Percentiles rank a stretch among this genome's conserved stretches.
These are phyloP conservation scores for Scenedesmus sp. DNA, from an alignment of 163 green algal species.

Conservation along the genomic window DNA sequence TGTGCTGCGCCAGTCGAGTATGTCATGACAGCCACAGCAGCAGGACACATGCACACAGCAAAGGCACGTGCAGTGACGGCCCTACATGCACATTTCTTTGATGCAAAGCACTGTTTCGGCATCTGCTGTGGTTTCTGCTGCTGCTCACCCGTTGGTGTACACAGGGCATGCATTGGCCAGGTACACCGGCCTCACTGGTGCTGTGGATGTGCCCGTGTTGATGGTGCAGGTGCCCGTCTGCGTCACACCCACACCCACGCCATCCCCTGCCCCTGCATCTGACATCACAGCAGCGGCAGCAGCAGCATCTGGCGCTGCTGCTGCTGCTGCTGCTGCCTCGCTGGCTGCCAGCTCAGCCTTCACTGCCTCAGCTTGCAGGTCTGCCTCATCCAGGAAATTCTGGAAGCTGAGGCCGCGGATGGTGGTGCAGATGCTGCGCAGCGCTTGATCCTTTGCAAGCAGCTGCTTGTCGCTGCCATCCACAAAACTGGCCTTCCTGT, in stretches of 20 bases:
- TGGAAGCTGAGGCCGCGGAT: not conserved
- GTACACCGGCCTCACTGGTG: not conserved
- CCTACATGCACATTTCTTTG: not conserved
- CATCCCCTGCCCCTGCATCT: not conserved
- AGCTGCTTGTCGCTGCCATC: too few species aligned
- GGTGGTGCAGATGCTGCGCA: not conserved
- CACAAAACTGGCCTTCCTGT: not conserved
- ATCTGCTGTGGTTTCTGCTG: not conserved
- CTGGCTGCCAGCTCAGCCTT: not conserved
- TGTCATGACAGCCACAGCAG: too few species aligned
- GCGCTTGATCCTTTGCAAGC: not conserved
- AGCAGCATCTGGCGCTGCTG: not conserved
- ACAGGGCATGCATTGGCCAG: slow-evolving; percentile 1
- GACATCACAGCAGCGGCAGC: not conserved
- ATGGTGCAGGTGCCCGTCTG: not conserved
- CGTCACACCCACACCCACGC: not conserved
- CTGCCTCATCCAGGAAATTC: not conserved
- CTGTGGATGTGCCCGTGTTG: not conserved
- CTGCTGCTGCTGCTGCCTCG: not conserved
- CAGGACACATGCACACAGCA: too few species aligned
- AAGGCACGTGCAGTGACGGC: too few species aligned
- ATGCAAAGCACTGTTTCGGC: not conserved
- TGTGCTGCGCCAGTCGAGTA: too few species aligned
- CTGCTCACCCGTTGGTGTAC: slow-evolving; percentile 5
- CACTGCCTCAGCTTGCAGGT: not conserved